phyloP scores from a whole-genome alignment of 116 monocot genomes.

The Papilionanthe hybrid region DNA sequence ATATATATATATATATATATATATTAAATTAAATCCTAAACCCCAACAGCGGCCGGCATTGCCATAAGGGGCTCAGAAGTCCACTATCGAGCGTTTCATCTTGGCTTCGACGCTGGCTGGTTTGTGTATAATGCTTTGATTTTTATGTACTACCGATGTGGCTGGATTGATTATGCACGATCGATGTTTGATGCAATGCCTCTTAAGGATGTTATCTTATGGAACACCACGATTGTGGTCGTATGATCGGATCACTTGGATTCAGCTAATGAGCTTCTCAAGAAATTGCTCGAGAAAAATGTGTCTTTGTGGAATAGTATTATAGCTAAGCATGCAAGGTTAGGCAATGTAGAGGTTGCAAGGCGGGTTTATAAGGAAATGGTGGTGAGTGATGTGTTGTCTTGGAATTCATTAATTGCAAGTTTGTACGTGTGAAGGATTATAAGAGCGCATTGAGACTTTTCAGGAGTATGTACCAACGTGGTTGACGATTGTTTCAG shows the following conservation, averaged over 20 bases:
- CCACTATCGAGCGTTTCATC: conserved; percentile 31
- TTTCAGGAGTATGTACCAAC: conserved; percentile 48
- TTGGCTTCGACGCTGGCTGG: conserved; percentile 30
- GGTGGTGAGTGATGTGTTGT: conserved; percentile 33
- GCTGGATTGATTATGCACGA: conserved; percentile 20
- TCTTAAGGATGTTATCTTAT: conserved; percentile 29
- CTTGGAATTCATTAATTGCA: conserved; percentile 46
- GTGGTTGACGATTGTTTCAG: conserved; percentile 41
- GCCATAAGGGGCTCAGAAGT: conserved; percentile 42
- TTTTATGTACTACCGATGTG: conserved; percentile 40
- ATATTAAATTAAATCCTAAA: no score
- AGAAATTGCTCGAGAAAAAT: conserved; percentile 49
- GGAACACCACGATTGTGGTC: conserved; percentile 45
- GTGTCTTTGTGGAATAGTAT: conserved; percentile 49
- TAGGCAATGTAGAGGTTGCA: conserved; percentile 34
- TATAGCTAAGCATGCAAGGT: conserved; percentile 29
- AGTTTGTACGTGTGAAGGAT: conserved; percentile 28
- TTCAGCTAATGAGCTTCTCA: conserved; percentile 19
- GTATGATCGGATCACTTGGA: conserved; percentile 24
- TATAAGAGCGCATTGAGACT: conserved; percentile 26
- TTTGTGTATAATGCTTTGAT: no score
- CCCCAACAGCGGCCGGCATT: no score
- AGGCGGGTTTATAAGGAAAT: conserved; percentile 32
- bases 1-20: no score
- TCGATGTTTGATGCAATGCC: conserved; percentile 52